Percentiles rank a stretch among this genome's conserved stretches.
Evolutionary conservation across 257 asterid species (phyloP).

Genomic region (Solanum chiquidenum): DNA sequence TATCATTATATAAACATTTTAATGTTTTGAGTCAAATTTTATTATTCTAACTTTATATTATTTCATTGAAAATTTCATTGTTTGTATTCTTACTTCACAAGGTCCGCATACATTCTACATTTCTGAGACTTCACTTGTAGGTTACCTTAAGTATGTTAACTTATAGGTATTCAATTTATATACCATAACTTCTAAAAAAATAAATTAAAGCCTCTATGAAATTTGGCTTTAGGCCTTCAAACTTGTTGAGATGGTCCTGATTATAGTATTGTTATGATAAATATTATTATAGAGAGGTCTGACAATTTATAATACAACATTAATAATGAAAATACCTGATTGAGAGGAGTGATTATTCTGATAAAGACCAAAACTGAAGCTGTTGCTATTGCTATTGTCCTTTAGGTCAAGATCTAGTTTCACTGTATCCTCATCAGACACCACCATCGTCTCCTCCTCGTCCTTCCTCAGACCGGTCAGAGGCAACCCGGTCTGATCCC

Average conservation of each 20-base stretch:
- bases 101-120: fast-evolving
- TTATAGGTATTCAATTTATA: no score
- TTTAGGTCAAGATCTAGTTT: not conserved
- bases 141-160: no score
- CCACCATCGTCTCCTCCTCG: not conserved
- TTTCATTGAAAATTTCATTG: no score
- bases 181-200: no score
- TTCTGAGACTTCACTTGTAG: not conserved
- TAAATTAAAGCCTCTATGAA: no score
- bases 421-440: not conserved
- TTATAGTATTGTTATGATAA: not conserved
- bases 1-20: no score
- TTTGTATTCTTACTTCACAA: not conserved
- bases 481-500: not conserved
- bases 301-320: not conserved
- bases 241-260: no score
- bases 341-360: not conserved
- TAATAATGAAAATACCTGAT: not conserved
- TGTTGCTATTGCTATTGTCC: not conserved
- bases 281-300: not conserved
- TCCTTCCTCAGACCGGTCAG: not conserved
- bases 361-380: not conserved
- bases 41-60: no score
- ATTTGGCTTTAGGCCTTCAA: no score
- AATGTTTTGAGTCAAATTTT: not conserved